Evolutionary conservation across 768 basidiomycete species (phyloP), one percentile per base, ranked within the genome.

Genomic region (Lentinula aciculospora): DNA sequence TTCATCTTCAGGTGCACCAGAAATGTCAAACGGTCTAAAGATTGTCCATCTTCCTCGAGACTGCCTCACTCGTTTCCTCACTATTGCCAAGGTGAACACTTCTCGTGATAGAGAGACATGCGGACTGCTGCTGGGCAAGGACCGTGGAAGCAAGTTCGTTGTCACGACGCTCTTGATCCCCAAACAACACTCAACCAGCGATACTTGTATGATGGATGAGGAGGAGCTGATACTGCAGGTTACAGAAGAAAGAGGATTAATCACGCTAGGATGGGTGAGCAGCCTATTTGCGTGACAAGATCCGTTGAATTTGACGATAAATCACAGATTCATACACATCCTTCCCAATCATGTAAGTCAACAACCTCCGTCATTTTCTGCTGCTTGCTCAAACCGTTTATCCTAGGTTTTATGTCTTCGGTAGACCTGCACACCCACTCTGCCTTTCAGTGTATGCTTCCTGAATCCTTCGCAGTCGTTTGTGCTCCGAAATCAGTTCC

Each of bases 161-260:
- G 89, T 94, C n/a, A 86, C 90, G 56, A 89, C 87, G 48, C 68
- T 96, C 66, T 71, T 96, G 65, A 86, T 96, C 17, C 94, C 94
- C n/a, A 89, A 82, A 69, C 94, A 96, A 65, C 86, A 84, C 58
- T 86, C 89, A 59, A 92, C 92, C 61, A 84, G 86, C 58, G 92
- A 96, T 72, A 92, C 92, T n/a, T 96, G 94, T 69, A 85, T 86
- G 31, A 95, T 94, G 88, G 86, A 92, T 54, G 86, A 89, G 66
- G 94, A 95, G 64, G 93, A 95, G 67, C 73, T 92, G 46, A 90
- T 94, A 6, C 72, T 94, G 71, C 81, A 84, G 63, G 92, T 95
- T 67, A 92, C 91, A 62, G 89, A 93, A 66, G 83, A 86, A 66
- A 74, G 89, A 61, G 82, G 81, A 62, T 70, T 95, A 65, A 86